A percentile compares a stretch with the other conserved stretches of the same genome.
phyloP scores from a whole-genome alignment of 2,329 filamentous ascomycete genomes.

The Emydomyces testavorans region DNA sequence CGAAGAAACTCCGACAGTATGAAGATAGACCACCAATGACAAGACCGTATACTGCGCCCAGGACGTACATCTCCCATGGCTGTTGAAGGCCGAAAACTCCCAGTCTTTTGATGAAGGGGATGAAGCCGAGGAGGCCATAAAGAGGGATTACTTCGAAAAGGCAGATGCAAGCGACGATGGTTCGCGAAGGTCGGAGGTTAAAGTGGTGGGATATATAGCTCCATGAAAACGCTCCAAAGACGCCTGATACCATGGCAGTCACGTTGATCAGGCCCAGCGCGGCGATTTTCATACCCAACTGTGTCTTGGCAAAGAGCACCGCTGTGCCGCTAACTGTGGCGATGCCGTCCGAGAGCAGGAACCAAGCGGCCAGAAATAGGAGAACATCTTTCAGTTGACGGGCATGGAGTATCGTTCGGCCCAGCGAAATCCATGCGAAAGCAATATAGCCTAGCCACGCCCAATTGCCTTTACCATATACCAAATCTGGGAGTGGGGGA shows the following conservation, averaged over 20 bases:
- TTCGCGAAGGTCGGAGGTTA: conserved; percentile 65
- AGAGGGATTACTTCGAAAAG: conserved; percentile 87
- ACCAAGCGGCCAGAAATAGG: conserved; percentile 84
- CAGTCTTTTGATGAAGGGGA: conserved; percentile 63
- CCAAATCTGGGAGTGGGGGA: conserved; percentile 53
- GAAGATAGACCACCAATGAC: conserved; percentile 85
- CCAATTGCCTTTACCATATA: conserved; percentile 29
- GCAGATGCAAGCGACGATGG: conserved; percentile 80
- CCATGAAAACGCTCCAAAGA: conserved; percentile 85
- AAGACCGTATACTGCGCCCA: conserved; percentile 83
- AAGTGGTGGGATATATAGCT: conserved; percentile 61
- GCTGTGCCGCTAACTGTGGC: conserved; percentile 91
- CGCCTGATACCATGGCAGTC: conserved; percentile 71
- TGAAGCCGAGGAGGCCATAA: conserved; percentile 79
- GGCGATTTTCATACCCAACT: conserved; percentile 78
- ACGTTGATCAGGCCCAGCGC: conserved; percentile 87
- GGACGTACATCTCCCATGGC: conserved; percentile 91
- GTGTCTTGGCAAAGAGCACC: conserved; percentile 89
- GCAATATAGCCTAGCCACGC: conserved; percentile 61
- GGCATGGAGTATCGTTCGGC: conserved; percentile 65
- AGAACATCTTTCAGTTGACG: conserved; percentile 64
- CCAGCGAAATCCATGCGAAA: conserved; percentile 79
- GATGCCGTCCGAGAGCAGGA: conserved; percentile 84
- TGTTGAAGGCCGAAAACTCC: conserved; percentile 80
- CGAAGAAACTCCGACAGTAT: conserved; percentile 85